Evolutionary conservation across 2,329 filamentous ascomycete genomes (phyloP), one percentile per base, ranked within the genome.

Genomic region (Aureobasidium namibiae): DNA sequence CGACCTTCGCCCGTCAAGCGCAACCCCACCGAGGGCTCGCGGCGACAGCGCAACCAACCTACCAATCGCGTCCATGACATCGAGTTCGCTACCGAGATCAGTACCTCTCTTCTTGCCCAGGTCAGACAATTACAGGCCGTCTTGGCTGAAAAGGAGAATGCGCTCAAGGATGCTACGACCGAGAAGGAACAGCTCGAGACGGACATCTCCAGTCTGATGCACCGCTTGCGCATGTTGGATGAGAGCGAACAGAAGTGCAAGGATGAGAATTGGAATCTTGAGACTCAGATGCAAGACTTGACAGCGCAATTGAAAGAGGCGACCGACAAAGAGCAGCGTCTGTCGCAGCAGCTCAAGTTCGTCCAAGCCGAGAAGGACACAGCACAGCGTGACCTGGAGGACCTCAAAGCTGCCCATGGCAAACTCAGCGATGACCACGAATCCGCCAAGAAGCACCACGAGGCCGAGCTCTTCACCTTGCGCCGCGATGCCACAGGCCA

Each of bases 11-110:
- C 92, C 2, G 91, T 89, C 44, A 99, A 97, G 75, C 52, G 52
- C 39, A 26, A 33, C 13, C 80, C 95, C 63, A 88, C 82, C 67
- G 89, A 94, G 9, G 92, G 89, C 65, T 70, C 68, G 4, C 84
- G 92, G 65, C 94, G 92, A 71, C 83, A 94, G 70, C 84, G 94
- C 59, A 97, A 97, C 66, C 92, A 96, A 70, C 89, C 90, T 2
- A 83, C 88, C 10, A 94, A 86, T 69, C 86, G 92, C 54, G 87
- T 95, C 13, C 91, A 97, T 70, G 94, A 99, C 69, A 95, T 99
- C 69, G 91, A 96, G 67, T 95, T 99, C 69, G 94, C 92, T n/a
- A 92, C 94, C 53, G 92, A 99, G 70, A 96, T 99, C 67, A 96
- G 91, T 69, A 96, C 90, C 6, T 96, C 91, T 1, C 80, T 99